These are phyloP conservation scores for Lachancea cidri DNA, from an alignment of 805 yeast species.

Conservation along the genomic window DNA sequence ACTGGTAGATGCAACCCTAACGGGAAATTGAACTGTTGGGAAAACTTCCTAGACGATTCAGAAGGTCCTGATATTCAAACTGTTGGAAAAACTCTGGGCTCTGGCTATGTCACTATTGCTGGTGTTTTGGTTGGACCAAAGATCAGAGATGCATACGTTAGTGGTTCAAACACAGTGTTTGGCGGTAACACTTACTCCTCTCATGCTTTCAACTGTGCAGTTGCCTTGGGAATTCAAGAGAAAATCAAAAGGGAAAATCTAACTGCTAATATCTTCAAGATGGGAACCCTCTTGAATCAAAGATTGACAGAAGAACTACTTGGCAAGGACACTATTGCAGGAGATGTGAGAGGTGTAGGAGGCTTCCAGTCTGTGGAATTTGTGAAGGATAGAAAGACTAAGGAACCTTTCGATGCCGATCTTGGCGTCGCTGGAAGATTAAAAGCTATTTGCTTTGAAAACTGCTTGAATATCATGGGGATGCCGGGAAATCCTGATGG, in stretches of 20 bases:
- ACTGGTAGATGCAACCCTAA: slow-evolving; percentile 42
- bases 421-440: slow-evolving; percentile 35
- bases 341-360: slow-evolving; percentile 61
- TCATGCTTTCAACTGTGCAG: slow-evolving; percentile 43
- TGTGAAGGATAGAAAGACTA: slow-evolving; percentile 48
- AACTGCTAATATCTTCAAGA: slow-evolving; percentile 39
- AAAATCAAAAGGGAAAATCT: slow-evolving; percentile 33
- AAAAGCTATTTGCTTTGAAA: slow-evolving; percentile 35
- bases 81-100: slow-evolving; percentile 46
- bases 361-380: slow-evolving; percentile 55
- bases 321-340: slow-evolving; percentile 39
- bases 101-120: slow-evolving; percentile 47
- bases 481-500: slow-evolving; percentile 40
- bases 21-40: slow-evolving; percentile 46
- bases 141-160: slow-evolving; percentile 35
- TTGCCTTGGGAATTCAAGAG: slow-evolving; percentile 43
- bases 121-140: slow-evolving; percentile 41
- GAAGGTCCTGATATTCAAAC: slow-evolving; percentile 44
- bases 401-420: slow-evolving; percentile 41
- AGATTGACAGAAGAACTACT: slow-evolving; percentile 33
- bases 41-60: slow-evolving; percentile 35
- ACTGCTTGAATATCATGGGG: slow-evolving; percentile 47
- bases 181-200: slow-evolving; percentile 52
- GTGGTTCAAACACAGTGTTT: slow-evolving; percentile 38
- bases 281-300: slow-evolving; percentile 40